phyloP scores from a whole-genome alignment of 306 rosid genomes.

The Cicer arietinum region DNA sequence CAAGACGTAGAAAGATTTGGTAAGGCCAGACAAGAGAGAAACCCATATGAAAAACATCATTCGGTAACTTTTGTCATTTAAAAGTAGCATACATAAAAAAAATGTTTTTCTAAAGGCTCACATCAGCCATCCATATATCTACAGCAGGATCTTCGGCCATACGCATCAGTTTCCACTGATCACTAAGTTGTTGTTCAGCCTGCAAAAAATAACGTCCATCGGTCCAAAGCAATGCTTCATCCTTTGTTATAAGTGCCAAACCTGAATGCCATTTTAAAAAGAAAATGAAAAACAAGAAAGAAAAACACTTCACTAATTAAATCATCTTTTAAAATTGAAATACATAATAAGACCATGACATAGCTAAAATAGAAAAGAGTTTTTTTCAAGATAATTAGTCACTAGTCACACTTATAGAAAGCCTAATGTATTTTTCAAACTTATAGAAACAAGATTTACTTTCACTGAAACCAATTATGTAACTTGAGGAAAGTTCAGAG shows the following conservation, averaged over 20 bases:
- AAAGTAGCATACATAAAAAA: conserved; percentile 11
- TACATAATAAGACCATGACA: conserved; percentile 23
- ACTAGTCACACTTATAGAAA: neutral
- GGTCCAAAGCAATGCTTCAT: conserved; percentile 88
- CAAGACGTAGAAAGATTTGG: neutral
- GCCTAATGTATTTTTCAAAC: neutral
- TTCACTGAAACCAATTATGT: neutral
- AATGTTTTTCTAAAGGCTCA: conserved; percentile 42
- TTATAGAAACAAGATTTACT: conserved; percentile 5
- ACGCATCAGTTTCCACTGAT: conserved; percentile 94
- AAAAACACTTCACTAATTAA: neutral
- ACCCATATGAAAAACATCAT: conserved; percentile 4
- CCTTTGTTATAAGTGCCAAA: conserved; percentile 79
- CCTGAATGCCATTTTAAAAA: conserved; percentile 56
- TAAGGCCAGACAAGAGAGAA: neutral
- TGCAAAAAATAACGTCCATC: conserved; percentile 97
- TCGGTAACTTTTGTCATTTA: conserved; percentile 4
- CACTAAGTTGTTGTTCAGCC: conserved; percentile 82
- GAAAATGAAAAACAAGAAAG: neutral
- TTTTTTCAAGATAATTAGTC: too few relatives aligned
- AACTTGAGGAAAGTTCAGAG: neutral
- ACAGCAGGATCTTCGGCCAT: conserved; percentile 91
- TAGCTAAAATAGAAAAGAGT: neutral
- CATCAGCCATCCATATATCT: conserved; percentile 93
- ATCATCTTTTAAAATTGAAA: conserved; percentile 21